These are phyloP conservation scores for Rutstroemia sp. DNA, from an alignment of 2,329 filamentous ascomycete species.

Conservation along the genomic window DNA sequence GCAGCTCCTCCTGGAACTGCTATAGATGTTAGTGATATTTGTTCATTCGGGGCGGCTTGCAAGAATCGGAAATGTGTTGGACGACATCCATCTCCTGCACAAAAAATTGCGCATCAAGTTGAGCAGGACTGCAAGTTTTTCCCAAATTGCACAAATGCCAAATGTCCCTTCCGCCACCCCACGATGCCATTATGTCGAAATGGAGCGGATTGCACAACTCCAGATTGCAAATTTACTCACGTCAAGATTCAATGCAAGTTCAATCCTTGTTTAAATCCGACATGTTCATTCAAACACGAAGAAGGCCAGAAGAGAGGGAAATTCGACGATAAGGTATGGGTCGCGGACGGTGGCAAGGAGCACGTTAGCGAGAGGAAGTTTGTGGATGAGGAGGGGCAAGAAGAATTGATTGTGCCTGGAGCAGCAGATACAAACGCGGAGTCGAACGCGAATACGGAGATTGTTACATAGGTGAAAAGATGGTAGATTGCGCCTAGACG, in stretches of 20 bases:
- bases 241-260: conserved; percentile 79
- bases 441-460: conserved; percentile 13
- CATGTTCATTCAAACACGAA: conserved; percentile 81
- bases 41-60: conserved; percentile 82
- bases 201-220: conserved; percentile 75
- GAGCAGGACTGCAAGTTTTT: conserved; percentile 88
- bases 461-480: conserved; percentile 19
- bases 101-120: conserved; percentile 68
- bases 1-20: conserved; percentile 71
- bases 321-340: conserved; percentile 90
- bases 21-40: conserved; percentile 73
- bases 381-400: conserved; percentile 60
- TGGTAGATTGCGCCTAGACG: conserved; percentile 12
- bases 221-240: conserved; percentile 87
- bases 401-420: conserved; percentile 37
- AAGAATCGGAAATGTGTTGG: conserved; percentile 92
- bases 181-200: conserved; percentile 83
- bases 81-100: conserved; percentile 85
- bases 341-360: conserved; percentile 47
- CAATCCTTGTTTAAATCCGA: conserved; percentile 84
- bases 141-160: conserved; percentile 81
- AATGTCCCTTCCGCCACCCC: conserved; percentile 85
- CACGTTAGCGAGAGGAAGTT: conserved; percentile 89
- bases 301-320: conserved; percentile 79
- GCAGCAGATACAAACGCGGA: conserved; percentile 4